These are phyloP conservation scores for Agaricales sp. DNA, from an alignment of 1,284 basidiomycete species.

Conservation along the genomic window DNA sequence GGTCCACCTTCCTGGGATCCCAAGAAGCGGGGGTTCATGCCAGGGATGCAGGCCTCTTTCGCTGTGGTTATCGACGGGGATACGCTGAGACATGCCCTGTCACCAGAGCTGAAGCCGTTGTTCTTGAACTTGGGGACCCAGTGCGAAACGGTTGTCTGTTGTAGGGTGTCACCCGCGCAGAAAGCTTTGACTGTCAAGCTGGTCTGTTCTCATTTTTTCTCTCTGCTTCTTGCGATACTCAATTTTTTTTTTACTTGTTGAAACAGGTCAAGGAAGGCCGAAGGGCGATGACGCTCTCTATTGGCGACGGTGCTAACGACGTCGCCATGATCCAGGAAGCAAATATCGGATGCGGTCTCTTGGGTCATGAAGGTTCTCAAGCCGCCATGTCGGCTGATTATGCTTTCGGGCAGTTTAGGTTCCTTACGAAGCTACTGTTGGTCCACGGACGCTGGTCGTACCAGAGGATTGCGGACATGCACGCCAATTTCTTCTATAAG, in stretches of 20 bases:
- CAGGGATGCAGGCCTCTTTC: slow-evolving; percentile 64
- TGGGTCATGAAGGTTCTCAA: slow-evolving; percentile 94
- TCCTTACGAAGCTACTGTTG: slow-evolving; percentile 83
- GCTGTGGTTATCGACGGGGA: slow-evolving; percentile 97
- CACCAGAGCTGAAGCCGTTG: slow-evolving; percentile 67
- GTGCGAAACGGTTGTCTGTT: slow-evolving; percentile 96
- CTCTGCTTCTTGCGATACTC: slow-evolving; percentile 1
- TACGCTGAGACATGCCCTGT: slow-evolving; percentile 77
- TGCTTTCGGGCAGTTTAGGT: slow-evolving; percentile 95
- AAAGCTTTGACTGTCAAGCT: slow-evolving; percentile 94
- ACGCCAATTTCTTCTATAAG: slow-evolving; percentile 98
- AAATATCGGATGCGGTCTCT: slow-evolving; percentile 90
- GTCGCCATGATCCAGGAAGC: slow-evolving; percentile 99
- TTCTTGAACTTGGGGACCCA: slow-evolving; percentile 92
- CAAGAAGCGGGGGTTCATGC: slow-evolving; percentile 54
- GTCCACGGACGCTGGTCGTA: slow-evolving; percentile 98
- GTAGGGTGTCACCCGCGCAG: slow-evolving; percentile 92
- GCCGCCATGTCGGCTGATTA: slow-evolving; percentile 99
- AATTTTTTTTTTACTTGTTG: slow-evolving; percentile 1
- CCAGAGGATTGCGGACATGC: slow-evolving; percentile 94
- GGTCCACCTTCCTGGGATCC: slow-evolving; percentile 53
- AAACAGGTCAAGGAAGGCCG: slow-evolving; percentile 85
- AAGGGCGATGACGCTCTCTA: slow-evolving; percentile 93
- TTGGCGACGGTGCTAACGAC: slow-evolving; percentile 95
- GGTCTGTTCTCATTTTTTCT: slow-evolving; percentile 30